Conservation (phyloP, 2,329 filamentous ascomycete species). For the Herpotrichia juniperi region DNA sequence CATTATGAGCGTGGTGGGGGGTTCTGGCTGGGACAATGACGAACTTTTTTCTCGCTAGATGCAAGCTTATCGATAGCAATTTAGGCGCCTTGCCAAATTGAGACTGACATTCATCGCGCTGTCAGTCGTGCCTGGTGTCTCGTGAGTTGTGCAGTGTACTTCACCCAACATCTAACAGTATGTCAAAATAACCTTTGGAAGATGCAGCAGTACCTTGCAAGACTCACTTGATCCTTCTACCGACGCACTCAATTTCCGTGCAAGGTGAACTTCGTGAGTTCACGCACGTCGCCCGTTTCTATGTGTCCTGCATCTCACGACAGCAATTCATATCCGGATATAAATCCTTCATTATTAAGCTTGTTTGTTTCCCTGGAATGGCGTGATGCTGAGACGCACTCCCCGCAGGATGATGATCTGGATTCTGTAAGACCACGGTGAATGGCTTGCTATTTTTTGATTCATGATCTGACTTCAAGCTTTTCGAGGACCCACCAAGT, state of each 20-base stretch:
- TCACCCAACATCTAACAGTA: no score
- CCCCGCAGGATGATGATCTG: neutral
- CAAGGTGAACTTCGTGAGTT: neutral
- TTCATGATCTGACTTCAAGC: neutral
- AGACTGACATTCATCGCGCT: neutral
- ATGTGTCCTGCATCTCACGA: neutral
- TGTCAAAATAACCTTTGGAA: no score
- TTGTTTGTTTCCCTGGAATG: slow-evolving; percentile 1
- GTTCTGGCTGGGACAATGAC: slow-evolving; percentile 27
- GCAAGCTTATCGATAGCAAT: slow-evolving; percentile 42
- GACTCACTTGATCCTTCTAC: no score
- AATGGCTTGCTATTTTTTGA: slow-evolving; percentile 3
- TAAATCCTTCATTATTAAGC: neutral
- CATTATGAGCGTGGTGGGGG: slow-evolving; percentile 39
- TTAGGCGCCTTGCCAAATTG: neutral
- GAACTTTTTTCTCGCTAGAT: slow-evolving; percentile 28
- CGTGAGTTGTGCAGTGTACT: no score
- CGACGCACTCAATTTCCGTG: no score
- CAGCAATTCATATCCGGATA: neutral
- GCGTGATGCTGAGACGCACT: neutral
- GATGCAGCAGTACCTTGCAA: no score
- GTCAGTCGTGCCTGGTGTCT: no score
- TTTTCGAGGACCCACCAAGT: neutral
- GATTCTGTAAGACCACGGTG: neutral
- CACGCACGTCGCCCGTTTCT: neutral